Evolutionary conservation across 139 green algal genomes (phyloP).

Genomic region (Limnomonas spitsbergensis): DNA sequence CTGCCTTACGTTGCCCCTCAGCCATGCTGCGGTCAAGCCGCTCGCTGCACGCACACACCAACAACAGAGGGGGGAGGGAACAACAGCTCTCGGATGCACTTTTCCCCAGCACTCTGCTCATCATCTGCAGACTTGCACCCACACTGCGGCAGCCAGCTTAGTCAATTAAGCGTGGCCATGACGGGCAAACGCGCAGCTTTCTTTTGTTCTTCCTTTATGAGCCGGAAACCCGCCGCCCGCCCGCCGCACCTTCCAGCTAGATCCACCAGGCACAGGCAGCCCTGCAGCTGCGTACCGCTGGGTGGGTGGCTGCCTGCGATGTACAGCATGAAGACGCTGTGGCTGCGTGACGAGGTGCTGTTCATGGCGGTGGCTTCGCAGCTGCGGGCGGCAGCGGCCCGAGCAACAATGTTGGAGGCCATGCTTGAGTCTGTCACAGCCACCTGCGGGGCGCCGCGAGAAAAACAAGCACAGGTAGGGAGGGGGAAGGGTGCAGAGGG

Average conservation of each 20-base stretch:
- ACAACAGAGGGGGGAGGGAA: conserved; percentile 22
- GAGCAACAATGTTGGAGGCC: conserved; percentile 61
- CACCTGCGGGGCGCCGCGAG: conserved; percentile 24
- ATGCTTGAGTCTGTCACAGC: conserved; percentile 59
- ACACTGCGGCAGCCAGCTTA: no score
- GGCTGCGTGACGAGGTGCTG: conserved; percentile 74
- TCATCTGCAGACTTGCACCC: neutral
- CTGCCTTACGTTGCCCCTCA: conserved; percentile 77
- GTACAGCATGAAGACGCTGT: conserved; percentile 95
- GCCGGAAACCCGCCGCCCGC: no score
- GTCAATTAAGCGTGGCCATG: no score
- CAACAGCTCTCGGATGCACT: no score
- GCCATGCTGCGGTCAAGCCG: conserved; percentile 70
- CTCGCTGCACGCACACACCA: conserved; percentile 69
- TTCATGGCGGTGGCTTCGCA: conserved; percentile 94
- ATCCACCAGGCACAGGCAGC: conserved; percentile 89
- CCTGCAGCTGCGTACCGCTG: conserved; percentile 59
- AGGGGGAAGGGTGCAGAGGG: no score
- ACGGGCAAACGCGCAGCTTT: no score
- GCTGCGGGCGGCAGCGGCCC: conserved; percentile 60
- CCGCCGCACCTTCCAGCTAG: conserved; percentile 74
- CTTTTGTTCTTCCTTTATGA: no score
- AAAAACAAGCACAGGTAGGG: no score
- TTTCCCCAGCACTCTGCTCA: no score
- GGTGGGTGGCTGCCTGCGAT: conserved; percentile 78